Percentiles rank a stretch among this genome's conserved stretches.
Conservation (phyloP, 805 yeast species). For the Grigorovia transvaalensis region DNA sequence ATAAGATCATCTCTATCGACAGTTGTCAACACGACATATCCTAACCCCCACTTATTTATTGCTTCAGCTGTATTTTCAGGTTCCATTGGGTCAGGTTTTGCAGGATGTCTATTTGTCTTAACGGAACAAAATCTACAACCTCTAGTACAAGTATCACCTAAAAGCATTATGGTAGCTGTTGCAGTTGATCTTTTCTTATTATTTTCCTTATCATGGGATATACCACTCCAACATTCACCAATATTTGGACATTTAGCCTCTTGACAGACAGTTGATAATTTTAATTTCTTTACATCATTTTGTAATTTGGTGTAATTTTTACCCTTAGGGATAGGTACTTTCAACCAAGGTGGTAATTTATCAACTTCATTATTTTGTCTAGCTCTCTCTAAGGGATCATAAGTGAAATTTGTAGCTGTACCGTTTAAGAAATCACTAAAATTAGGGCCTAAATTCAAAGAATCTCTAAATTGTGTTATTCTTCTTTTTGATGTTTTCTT, state of each 20-base stretch:
- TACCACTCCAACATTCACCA: slow-evolving; percentile 99
- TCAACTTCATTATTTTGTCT: slow-evolving; percentile 47
- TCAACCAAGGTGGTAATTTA: slow-evolving; percentile 85
- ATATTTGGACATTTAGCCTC: slow-evolving; percentile 99
- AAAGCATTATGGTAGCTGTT: slow-evolving; percentile 92
- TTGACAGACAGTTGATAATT: slow-evolving; percentile 92
- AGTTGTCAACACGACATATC: slow-evolving; percentile 93
- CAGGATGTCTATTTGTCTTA: slow-evolving; percentile 81
- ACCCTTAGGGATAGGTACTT: slow-evolving; percentile 96
- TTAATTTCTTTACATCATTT: slow-evolving; percentile 77
- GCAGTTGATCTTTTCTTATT: slow-evolving; percentile 51
- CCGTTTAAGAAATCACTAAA: slow-evolving; percentile 87
- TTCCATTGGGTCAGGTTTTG: slow-evolving; percentile 86
- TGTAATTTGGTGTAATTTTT: slow-evolving; percentile 69
- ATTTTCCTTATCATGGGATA: neutral
- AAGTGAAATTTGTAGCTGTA: slow-evolving; percentile 49
- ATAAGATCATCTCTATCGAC: slow-evolving; percentile 91
- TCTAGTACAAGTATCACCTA: slow-evolving; percentile 98
- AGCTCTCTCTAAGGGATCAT: slow-evolving; percentile 73
- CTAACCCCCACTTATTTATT: slow-evolving; percentile 93
- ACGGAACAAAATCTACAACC: slow-evolving; percentile 99
- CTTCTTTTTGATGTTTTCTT: slow-evolving; percentile 32
- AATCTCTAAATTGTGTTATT: slow-evolving; percentile 54
- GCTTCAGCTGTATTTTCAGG: slow-evolving; percentile 98
- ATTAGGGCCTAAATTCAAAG: slow-evolving; percentile 75